Evolutionary conservation across 192 early-diverging fungal genomes (phyloP).

Genomic region (Chytriomyces sp.): DNA sequence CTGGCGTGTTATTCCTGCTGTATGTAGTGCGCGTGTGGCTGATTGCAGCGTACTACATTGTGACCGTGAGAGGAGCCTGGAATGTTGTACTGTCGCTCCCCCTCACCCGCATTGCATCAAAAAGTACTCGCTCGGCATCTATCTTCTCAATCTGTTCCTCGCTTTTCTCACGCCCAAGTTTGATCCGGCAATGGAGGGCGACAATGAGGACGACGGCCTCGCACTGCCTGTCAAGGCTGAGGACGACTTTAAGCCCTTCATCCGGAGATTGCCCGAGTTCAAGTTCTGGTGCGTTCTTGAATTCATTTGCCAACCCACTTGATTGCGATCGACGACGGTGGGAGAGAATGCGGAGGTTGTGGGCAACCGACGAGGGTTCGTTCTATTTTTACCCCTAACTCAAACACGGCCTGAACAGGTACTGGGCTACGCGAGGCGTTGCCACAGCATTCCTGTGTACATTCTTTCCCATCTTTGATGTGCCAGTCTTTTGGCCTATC

Average conservation of each 20-base stretch:
- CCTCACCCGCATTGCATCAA: neutral
- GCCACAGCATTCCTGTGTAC: slow-evolving; percentile 84
- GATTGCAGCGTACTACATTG: slow-evolving; percentile 91
- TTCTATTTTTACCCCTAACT: neutral
- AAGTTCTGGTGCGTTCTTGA: slow-evolving; percentile 97
- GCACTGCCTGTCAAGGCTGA: slow-evolving; percentile 83
- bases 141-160: slow-evolving; percentile 92
- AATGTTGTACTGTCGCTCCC: neutral
- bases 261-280: slow-evolving; percentile 95
- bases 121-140: slow-evolving; percentile 92
- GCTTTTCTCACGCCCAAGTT: slow-evolving; percentile 97
- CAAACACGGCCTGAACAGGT: slow-evolving; percentile 50
- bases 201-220: slow-evolving; percentile 59
- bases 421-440: slow-evolving; percentile 81
- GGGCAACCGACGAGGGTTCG: too few relatives aligned
- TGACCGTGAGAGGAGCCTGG: slow-evolving; percentile 55
- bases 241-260: slow-evolving; percentile 97
- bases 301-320: too few relatives aligned
- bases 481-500: neutral
- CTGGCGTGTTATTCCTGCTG: slow-evolving; percentile 60
- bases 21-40: slow-evolving; percentile 78
- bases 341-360: too few relatives aligned
- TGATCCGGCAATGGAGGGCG: slow-evolving; percentile 80
- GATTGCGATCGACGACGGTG: too few relatives aligned
- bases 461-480: slow-evolving; percentile 70